Conservation (phyloP, 1,139 yeast species). For the Debaryomyces psychrophilus region DNA sequence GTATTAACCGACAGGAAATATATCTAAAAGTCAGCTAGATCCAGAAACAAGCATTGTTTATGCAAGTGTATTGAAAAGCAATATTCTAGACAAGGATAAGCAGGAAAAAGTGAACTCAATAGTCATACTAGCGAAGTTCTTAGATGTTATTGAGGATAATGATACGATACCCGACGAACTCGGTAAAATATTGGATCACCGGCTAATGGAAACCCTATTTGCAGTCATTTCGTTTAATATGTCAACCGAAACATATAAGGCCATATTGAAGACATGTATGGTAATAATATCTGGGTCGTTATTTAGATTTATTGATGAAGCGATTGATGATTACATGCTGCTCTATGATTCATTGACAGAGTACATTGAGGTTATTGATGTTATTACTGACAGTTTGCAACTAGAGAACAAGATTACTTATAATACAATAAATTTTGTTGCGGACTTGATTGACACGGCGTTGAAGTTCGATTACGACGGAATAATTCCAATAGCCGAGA, state of each 20-base stretch:
- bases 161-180: slow-evolving; percentile 47
- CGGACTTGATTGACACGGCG: slow-evolving; percentile 49
- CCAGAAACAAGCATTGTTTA: slow-evolving; percentile 38
- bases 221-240: slow-evolving; percentile 48
- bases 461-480: slow-evolving; percentile 43
- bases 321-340: slow-evolving; percentile 41
- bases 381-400: slow-evolving; percentile 43
- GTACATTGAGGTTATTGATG: slow-evolving; percentile 46
- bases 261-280: slow-evolving; percentile 49
- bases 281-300: slow-evolving; percentile 50
- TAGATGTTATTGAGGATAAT: slow-evolving; percentile 47
- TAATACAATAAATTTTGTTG: slow-evolving; percentile 49
- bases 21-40: slow-evolving; percentile 37
- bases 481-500: slow-evolving; percentile 46
- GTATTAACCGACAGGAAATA: slow-evolving; percentile 23
- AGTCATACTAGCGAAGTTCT: slow-evolving; percentile 54
- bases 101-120: slow-evolving; percentile 57
- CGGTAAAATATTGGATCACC: slow-evolving; percentile 41
- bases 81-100: slow-evolving; percentile 51
- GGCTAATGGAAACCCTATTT: slow-evolving; percentile 46
- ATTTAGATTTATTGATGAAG: slow-evolving; percentile 38
- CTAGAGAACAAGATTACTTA: slow-evolving; percentile 50
- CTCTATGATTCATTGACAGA: slow-evolving; percentile 47
- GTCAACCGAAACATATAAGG: slow-evolving; percentile 54
- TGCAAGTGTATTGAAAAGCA: slow-evolving; percentile 38